A percentile compares a stretch with the other conserved stretches of the same genome.
These are phyloP conservation scores for Prunus mira DNA, from an alignment of 306 rosid species.

Conservation along the genomic window DNA sequence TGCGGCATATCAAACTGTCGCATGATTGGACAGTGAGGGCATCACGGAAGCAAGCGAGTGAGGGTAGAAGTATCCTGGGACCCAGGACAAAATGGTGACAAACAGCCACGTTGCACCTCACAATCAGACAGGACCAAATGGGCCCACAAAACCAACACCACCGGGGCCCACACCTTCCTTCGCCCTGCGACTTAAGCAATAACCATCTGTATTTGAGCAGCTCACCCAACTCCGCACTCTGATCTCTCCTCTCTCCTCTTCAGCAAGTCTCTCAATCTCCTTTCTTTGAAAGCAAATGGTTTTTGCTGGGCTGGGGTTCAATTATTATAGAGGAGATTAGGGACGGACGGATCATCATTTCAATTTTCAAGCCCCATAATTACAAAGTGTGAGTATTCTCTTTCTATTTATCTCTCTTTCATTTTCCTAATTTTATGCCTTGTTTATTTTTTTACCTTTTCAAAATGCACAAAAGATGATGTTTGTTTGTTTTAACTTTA, in stretches of 20 bases:
- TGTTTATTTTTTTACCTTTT: too few species aligned
- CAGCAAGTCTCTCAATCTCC: background rate
- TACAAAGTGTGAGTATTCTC: too few species aligned
- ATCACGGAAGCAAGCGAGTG: background rate
- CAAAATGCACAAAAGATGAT: too few species aligned
- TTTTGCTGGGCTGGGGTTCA: background rate
- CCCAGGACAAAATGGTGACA: slow-evolving; percentile 11
- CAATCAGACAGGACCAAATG: slow-evolving; percentile 7
- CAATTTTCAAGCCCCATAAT: too few species aligned
- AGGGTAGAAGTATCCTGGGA: background rate
- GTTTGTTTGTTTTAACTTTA: too few species aligned
- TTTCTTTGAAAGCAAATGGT: background rate
- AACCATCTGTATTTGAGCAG: too few species aligned
- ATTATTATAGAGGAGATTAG: too few species aligned
- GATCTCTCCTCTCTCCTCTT: background rate
- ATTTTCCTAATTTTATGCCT: too few species aligned
- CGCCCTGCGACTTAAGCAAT: background rate
- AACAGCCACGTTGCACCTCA: slow-evolving; percentile 20
- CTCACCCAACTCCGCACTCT: background rate
- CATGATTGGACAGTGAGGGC: slow-evolving; percentile 4
- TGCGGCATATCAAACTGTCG: background rate
- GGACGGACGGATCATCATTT: too few species aligned
- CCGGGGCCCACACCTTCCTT: background rate
- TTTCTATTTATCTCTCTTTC: too few species aligned
- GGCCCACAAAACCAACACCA: background rate